Conservation (phyloP, 1,139 yeast genomes). For the Geotrichum phurueaensis region DNA sequence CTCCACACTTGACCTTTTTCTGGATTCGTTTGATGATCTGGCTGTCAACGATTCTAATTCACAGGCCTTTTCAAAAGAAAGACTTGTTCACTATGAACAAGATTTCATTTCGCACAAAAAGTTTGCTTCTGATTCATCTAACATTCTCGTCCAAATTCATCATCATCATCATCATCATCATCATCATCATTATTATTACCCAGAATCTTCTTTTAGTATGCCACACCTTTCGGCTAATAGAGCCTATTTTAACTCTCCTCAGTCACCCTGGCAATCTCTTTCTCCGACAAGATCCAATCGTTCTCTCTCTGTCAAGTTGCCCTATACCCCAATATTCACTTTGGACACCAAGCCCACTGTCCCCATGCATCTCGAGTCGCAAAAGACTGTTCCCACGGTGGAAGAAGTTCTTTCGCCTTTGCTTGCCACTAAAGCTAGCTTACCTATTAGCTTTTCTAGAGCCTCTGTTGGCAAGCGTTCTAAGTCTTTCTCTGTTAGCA, state of each 20-base stretch:
- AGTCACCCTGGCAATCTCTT: background rate
- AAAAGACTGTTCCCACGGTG: background rate
- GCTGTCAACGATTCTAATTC: background rate
- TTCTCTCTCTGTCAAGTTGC: background rate
- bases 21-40: slow-evolving; percentile 25
- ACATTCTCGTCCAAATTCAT: background rate
- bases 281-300: background rate
- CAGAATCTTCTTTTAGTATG: background rate
- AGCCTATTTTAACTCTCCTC: background rate
- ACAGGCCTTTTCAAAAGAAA: background rate
- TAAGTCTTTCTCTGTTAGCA: background rate
- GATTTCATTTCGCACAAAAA: background rate
- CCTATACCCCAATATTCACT: background rate
- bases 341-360: background rate
- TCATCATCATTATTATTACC: background rate
- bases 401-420: background rate
- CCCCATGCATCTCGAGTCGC: background rate
- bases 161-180: slow-evolving; percentile 2
- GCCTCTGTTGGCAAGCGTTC: background rate
- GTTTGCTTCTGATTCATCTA: background rate
- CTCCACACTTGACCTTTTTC: slow-evolving; percentile 29
- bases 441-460: background rate
- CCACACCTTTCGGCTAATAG: background rate
- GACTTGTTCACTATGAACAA: background rate
- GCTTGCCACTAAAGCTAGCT: background rate